Evolutionary conservation across 345 rosid genomes (phyloP), one percentile per base, ranked within the genome.

Genomic region (Anacardium occidentale): DNA sequence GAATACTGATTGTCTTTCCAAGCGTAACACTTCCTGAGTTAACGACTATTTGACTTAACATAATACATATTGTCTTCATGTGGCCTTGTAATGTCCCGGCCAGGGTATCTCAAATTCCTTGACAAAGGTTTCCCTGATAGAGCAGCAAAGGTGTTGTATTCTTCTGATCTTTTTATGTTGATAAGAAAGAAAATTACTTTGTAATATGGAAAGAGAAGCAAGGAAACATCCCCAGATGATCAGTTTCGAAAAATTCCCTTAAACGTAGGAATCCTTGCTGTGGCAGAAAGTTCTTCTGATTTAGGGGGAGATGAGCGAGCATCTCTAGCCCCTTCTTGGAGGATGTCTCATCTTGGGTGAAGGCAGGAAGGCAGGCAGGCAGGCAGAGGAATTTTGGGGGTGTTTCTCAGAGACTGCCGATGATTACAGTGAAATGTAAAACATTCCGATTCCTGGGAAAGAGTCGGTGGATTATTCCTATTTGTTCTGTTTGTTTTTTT

Each of bases 261-360:
- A 20, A 25, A 7, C 10, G 0, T 32, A 29, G 9, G 15, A 47
- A 47, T 47, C 51, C 40, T 7, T 37, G 7, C 40, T 37, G 40
- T 37, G 40, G 42, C 5, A 5, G 32, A 3, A 29, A 29, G n/a
- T 34, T 13, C 21, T 55, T 14, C 21, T 55, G 13, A 9, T 45
- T 64, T 26, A 22, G 26, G 50, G 17, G 69, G 15, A 24, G 22
- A 15, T 47, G 21, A 25, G 10, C 25, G 26, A 25, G 25, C 10
- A 68, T 24, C 45, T 22, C 11, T 56, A 10, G 37, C 44, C 24
- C 12, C 55, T 24, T 57, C 5, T 44, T 57, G 21, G n/a, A 56
- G 73, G 50, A 42, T 69, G 18, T 15, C n/a, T 68, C 34, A 12
- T 5, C 62, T 37, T 22, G 26, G 52, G 3, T 54, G 62, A 68